phyloP scores from a whole-genome alignment of 176 grass and related monocot genomes.

The Themeda triandra region DNA sequence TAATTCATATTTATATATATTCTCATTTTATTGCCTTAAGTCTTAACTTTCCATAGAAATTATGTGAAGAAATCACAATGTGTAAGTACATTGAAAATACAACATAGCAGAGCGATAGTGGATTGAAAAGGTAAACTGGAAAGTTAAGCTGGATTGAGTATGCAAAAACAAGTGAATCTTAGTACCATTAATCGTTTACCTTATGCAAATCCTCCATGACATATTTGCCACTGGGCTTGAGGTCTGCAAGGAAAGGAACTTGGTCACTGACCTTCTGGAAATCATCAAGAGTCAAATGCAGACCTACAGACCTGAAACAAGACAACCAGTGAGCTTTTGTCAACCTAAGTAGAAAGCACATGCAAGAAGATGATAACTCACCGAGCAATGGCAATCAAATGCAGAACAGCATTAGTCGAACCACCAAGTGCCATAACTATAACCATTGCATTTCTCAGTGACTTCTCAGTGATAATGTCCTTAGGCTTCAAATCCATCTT shows the following conservation, averaged over 20 bases:
- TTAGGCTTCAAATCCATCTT: constrained; percentile 94
- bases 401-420: constrained; percentile 94
- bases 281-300: constrained; percentile 91
- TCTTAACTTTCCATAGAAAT: not conserved
- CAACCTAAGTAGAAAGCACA: constrained; percentile 3
- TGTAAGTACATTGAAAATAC: not conserved
- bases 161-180: constrained; percentile 16
- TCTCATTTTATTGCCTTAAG: not conserved
- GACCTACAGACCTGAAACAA: constrained; percentile 83
- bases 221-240: constrained; percentile 98
- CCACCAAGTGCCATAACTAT: constrained; percentile 95
- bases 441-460: constrained; percentile 91
- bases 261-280: constrained; percentile 98
- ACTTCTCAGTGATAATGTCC: constrained; percentile 96
- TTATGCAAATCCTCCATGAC: constrained; percentile 99
- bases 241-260: constrained; percentile 95
- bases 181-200: constrained; percentile 45
- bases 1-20: not conserved
- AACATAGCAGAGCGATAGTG: not conserved
- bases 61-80: not conserved
- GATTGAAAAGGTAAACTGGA: not conserved
- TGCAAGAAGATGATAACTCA: constrained; percentile 29
- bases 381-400: constrained; percentile 99
- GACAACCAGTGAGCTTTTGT: constrained; percentile 31
- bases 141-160: not conserved